phyloP scores from a whole-genome alignment of 2,329 filamentous ascomycete genomes.

The Tolypocladium paradoxum region DNA sequence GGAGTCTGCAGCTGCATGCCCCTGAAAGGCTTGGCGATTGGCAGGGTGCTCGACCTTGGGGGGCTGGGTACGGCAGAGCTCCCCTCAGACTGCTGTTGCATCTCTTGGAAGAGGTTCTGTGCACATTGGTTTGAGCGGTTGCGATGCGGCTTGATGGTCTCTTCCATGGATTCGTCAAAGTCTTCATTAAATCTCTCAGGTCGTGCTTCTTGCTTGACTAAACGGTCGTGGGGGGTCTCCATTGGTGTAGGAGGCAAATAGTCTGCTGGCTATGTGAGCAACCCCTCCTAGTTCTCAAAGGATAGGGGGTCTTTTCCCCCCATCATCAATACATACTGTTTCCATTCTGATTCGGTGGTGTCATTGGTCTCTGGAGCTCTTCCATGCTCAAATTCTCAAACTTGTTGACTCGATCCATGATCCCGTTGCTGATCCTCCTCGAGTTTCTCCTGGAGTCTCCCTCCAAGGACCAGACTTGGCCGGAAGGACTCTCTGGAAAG shows the following conservation, averaged over 20 bases:
- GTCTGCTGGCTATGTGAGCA: conserved; percentile 24
- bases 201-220: conserved; percentile 29
- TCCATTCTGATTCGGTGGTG: conserved; percentile 50
- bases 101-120: conserved; percentile 46
- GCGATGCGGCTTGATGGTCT: conserved; percentile 49
- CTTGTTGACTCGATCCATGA: conserved; percentile 48
- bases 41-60: conserved; percentile 39
- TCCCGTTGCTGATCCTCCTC: conserved; percentile 47
- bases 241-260: conserved; percentile 59
- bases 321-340: conserved; percentile 35
- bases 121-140: conserved; percentile 30
- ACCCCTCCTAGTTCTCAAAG: neutral
- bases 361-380: conserved; percentile 41
- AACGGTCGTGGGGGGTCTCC: conserved; percentile 46
- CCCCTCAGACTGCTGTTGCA: conserved; percentile 45
- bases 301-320: neutral
- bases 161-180: conserved; percentile 57
- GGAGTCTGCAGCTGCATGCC: conserved; percentile 40
- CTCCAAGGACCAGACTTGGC: conserved; percentile 40
- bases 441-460: conserved; percentile 32
- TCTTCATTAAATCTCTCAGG: conserved; percentile 45
- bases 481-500: conserved; percentile 36
- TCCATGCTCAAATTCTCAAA: conserved; percentile 43
- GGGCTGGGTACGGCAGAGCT: conserved; percentile 41
- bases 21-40: conserved; percentile 34